phyloP scores from a whole-genome alignment of 2,329 filamentous ascomycete species.

The Metarhizium humberi region DNA sequence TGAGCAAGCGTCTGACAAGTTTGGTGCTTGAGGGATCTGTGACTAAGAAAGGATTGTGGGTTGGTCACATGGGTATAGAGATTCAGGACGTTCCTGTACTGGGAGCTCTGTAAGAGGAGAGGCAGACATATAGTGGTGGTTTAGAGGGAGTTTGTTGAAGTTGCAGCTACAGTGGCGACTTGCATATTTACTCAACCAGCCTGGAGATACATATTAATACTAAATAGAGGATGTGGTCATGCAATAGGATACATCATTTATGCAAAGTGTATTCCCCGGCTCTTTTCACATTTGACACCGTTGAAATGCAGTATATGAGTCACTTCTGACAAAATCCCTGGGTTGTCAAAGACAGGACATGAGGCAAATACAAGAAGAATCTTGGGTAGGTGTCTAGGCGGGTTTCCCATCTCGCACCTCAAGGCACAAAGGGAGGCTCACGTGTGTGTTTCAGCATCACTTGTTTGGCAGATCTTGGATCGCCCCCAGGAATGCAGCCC shows the following conservation, averaged over 20 bases:
- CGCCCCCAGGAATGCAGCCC: no score
- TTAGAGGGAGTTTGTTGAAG: background rate
- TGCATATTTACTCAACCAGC: background rate
- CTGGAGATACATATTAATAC: background rate
- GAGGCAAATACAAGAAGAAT: no score
- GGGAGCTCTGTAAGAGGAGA: background rate
- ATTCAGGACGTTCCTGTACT: background rate
- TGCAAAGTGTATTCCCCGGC: background rate
- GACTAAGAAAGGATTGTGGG: background rate
- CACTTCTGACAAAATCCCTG: no score
- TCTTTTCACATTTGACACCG: background rate
- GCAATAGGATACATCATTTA: background rate
- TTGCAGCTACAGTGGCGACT: background rate
- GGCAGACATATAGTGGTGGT: background rate
- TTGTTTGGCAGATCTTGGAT: no score
- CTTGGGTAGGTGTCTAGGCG: no score
- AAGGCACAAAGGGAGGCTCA: no score
- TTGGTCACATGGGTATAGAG: background rate
- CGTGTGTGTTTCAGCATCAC: no score
- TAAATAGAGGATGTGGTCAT: background rate
- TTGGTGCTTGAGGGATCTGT: background rate
- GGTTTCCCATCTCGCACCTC: no score
- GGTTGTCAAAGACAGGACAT: no score
- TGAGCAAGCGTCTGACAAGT: background rate
- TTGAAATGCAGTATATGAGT: no score